Conservation (phyloP, 345 rosid genomes). For the Eucalyptus regnans region DNA sequence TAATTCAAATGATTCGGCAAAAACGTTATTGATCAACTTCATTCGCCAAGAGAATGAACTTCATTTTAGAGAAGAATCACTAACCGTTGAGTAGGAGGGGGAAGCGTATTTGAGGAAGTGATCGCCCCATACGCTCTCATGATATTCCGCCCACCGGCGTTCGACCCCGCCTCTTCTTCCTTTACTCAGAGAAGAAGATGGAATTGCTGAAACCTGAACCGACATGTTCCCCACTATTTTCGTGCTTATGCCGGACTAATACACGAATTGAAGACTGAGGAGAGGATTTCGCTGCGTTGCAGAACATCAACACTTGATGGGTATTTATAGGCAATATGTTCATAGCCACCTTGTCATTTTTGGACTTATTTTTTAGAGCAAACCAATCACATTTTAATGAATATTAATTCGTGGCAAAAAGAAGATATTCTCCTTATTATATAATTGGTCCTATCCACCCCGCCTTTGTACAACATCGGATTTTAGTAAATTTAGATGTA, state of each 20-base stretch:
- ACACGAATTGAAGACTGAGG: background rate
- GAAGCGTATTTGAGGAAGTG: background rate
- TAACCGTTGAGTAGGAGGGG: background rate
- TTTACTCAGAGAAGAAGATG: background rate
- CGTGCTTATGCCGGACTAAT: background rate
- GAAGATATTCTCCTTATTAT: background rate
- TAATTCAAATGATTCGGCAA: background rate
- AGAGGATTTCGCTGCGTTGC: background rate
- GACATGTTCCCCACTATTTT: background rate
- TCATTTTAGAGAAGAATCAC: background rate
- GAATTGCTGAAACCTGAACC: background rate
- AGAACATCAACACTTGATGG: background rate
- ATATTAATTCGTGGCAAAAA: background rate
- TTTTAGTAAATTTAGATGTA: background rate
- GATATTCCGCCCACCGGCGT: background rate
- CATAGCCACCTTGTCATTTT: background rate
- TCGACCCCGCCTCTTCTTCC: background rate
- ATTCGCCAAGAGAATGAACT: background rate
- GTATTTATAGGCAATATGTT: background rate
- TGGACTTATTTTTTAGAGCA: background rate
- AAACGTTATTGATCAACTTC: background rate
- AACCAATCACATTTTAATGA: background rate
- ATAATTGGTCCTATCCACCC: background rate
- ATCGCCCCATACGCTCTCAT: slow-evolving; percentile 8
- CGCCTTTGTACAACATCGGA: background rate